Conservation (phyloP, 1,284 basidiomycete genomes). For the Sporisorium scitamineum region DNA sequence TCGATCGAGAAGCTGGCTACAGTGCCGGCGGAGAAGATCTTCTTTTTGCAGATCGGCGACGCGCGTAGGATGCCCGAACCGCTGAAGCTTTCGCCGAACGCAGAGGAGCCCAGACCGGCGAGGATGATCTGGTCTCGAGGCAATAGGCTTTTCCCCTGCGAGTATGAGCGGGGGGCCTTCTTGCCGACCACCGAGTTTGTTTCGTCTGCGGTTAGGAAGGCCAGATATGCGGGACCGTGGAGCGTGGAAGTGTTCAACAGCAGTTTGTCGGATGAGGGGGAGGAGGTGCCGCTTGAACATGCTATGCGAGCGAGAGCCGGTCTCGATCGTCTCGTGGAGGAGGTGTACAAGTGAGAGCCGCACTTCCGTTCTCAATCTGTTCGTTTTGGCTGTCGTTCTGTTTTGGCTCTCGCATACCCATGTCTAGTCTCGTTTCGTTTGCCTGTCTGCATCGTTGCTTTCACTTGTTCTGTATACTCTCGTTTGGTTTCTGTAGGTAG, state of each 20-base stretch:
- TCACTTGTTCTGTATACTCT: constrained; percentile 1
- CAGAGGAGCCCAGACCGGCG: constrained; percentile 65
- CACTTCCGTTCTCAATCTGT: neutral
- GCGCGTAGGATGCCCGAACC: constrained; percentile 53
- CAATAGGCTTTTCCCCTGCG: constrained; percentile 69
- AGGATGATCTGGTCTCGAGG: constrained; percentile 69
- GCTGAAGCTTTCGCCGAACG: constrained; percentile 57
- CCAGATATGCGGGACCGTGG: constrained; percentile 69
- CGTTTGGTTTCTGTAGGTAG: neutral
- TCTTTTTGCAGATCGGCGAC: constrained; percentile 70
- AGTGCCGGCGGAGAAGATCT: constrained; percentile 61
- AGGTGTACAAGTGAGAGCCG: constrained; percentile 25
- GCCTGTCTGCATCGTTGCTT: neutral
- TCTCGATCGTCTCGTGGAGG: constrained; percentile 39
- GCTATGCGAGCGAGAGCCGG: constrained; percentile 58
- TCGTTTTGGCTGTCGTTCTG: neutral
- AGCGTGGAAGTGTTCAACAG: constrained; percentile 70
- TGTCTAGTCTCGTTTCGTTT: neutral
- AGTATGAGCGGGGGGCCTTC: constrained; percentile 67
- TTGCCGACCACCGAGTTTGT: constrained; percentile 68
- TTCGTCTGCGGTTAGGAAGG: constrained; percentile 56
- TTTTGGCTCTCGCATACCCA: neutral
- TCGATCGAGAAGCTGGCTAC: constrained; percentile 44
- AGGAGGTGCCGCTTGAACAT: constrained; percentile 58
- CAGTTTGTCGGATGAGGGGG: constrained; percentile 47